These are phyloP conservation scores for Monascus ruber DNA, from an alignment of 2,329 filamentous ascomycete genomes.

Conservation along the genomic window DNA sequence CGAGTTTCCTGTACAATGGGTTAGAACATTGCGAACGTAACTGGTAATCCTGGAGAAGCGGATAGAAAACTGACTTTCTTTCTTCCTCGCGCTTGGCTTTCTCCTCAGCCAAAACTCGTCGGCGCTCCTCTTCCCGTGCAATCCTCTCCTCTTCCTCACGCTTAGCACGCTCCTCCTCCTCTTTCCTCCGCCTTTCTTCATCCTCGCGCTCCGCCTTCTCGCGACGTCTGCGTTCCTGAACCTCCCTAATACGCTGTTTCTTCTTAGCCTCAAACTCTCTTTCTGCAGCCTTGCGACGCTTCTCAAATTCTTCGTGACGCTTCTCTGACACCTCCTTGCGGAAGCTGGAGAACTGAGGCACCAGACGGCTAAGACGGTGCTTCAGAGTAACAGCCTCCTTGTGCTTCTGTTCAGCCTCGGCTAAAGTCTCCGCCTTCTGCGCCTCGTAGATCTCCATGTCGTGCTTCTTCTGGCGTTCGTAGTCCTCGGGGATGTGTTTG, in stretches of 20 bases:
- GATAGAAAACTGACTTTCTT: conserved; percentile 39
- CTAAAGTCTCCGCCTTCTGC: conserved; percentile 64
- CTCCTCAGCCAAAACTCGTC: conserved; percentile 62
- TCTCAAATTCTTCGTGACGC: conserved; percentile 91
- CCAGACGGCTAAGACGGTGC: conserved; percentile 75
- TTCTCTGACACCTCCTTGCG: conserved; percentile 70
- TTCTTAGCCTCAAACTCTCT: conserved; percentile 90
- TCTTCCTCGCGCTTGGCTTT: conserved; percentile 49
- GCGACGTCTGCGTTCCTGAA: conserved; percentile 67
- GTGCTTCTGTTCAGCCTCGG: conserved; percentile 77
- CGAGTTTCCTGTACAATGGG: conserved; percentile 41
- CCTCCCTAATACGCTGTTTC: conserved; percentile 73
- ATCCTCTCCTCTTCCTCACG: conserved; percentile 79
- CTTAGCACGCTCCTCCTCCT: conserved; percentile 73
- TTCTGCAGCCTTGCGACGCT: conserved; percentile 81
- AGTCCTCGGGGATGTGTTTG: conserved; percentile 82
- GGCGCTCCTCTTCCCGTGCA: conserved; percentile 67
- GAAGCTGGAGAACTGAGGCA: conserved; percentile 77
- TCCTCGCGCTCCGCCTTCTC: conserved; percentile 81
- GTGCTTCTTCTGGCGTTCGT: conserved; percentile 65
- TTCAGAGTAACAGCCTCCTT: conserved; percentile 86
- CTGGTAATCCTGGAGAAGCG: background rate
- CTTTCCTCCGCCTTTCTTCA: conserved; percentile 61
- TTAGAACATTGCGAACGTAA: conserved; percentile 1
- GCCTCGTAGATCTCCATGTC: conserved; percentile 74